Percentiles rank a stretch among this genome's conserved stretches.
phyloP scores from a whole-genome alignment of 371 early-diverging fungal species.

The Apophysomyces trapeziformis region DNA sequence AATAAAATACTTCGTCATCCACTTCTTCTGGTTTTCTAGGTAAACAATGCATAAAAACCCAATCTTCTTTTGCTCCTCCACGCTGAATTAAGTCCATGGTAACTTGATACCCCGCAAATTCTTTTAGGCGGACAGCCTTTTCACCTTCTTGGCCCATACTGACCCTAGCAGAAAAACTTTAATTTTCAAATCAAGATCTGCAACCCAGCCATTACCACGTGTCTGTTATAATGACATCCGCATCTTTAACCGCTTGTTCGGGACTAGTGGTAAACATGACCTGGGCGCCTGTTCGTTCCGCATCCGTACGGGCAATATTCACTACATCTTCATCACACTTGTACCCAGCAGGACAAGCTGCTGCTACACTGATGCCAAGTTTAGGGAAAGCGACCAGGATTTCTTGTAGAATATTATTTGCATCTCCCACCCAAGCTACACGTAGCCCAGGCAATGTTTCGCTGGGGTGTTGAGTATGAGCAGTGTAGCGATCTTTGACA shows the following conservation, averaged over 20 bases:
- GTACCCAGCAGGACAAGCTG: constrained; percentile 79
- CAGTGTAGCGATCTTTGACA: constrained; percentile 34
- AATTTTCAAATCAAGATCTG: neutral
- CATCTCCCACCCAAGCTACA: constrained; percentile 96
- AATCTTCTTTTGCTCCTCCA: constrained; percentile 82
- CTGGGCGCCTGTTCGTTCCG: constrained; percentile 26
- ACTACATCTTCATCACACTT: constrained; percentile 61
- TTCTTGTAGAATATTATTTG: constrained; percentile 86
- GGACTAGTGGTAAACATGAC: constrained; percentile 66
- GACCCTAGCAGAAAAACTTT: constrained; percentile 51
- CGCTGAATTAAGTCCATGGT: constrained; percentile 76
- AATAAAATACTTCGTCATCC: constrained; percentile 91
- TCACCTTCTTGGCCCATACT: constrained; percentile 97
- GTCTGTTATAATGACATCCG: constrained; percentile 86
- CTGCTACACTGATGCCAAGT: constrained; percentile 72
- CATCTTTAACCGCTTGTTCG: constrained; percentile 67
- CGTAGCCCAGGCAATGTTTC: constrained; percentile 64
- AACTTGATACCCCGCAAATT: constrained; percentile 89
- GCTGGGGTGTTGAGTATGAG: constrained; percentile 44
- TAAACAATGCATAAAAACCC: constrained; percentile 97
- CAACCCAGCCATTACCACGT: constrained; percentile 65
- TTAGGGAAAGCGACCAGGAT: constrained; percentile 79
- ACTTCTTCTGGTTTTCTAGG: constrained; percentile 97
- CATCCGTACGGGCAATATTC: constrained; percentile 45
- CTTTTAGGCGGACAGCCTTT: constrained; percentile 77